Evolutionary conservation across 495 filamentous ascomycete genomes (phyloP), one percentile per base, ranked within the genome.

Genomic region (Xylaria cubensis): DNA sequence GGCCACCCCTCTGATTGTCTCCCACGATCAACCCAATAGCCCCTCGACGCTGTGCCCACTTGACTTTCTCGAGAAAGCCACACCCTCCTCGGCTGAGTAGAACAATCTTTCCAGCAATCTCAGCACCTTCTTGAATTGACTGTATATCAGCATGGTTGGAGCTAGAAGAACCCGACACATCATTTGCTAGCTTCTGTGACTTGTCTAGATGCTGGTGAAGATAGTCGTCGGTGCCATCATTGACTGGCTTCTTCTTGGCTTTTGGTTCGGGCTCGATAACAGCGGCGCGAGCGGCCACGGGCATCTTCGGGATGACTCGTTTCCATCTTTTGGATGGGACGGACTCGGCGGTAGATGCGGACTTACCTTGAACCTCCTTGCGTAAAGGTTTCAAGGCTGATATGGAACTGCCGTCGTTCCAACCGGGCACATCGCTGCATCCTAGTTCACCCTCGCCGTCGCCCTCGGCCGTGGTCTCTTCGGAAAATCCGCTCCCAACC

Each of bases 381-480:
- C 77, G 73, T n/a, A 73, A 76, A 44, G 71, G 73, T 58, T 74
- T 77, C 53, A 80, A 64, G 8, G 74, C 74, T 19, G 73, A 73
- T 59, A 73, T 79, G 48, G 80, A 78, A 59, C 81, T 82, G 12
- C 84, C 85, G 48, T 89, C 90, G 48, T 88, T 89, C 95, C 96
- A 98, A 4, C 93, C 94, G 1, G 94, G 93, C n/a, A 97, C 92
- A 87, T 98, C 96, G 73, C 95, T 97, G 80, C 96, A 99, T 32
- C 97, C 96, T n/a, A 98, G 85, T 84, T 99, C 95, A 0, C 95
- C 94, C 76, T 94, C 92, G 1, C 87, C 81, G 24, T 90, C 88
- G 21, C 90, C 89, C 70, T 89, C 87, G 36, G 86, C 83, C 34
- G 89, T 78, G 69, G 80, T 86, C 73, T 93, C 92, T 72, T 97